Base-by-base conservation (phyloP, 228 moss, liverwort and hornwort genomes). In the Sphagnum magellanicum region DNA sequence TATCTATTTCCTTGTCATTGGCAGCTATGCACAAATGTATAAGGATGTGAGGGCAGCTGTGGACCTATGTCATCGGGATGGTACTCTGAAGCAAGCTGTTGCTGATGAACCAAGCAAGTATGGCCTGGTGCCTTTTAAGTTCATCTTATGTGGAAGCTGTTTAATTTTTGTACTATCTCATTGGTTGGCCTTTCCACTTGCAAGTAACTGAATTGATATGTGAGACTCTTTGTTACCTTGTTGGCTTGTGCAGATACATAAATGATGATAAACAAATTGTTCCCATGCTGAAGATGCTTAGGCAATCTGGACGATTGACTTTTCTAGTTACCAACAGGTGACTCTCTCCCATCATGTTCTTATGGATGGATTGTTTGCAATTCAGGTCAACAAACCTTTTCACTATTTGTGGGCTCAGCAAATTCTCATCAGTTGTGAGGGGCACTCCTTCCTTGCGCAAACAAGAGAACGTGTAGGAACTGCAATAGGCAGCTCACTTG, bases 281-380 rank as follows among this genome's bases (percentile, higher is more conserved):
- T 74, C 91, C 95, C 63, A 91, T 96, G 95, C 75, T 96, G 77
- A 88, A 89, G 74, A 96, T 96, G 92, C 86, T 92, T 55, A 87
- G 83, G 65, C 89, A 89, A 67, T 92, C 92, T 74, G 92, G 95
- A 53, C 91, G 92, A 48, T 80, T 91, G 79, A 96, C 84, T 4
- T 96, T 96, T 72, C 83, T 96, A 65, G 95, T 92, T 48, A 96
- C 95, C 57, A 96, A 96, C 73, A 96, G 95, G 95, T 95, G 67
- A 13, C 65, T 69, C 61, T 65, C 64, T 59, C 10, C 16, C 51
- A 50, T 14, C 60, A 50, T 70, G 69, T 58, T 9, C 32, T 58
- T 16, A 4, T 47, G 49, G 32, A 12, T 17, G 4, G 8, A 50
- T 53, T 49, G 51, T 47, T 70, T 12, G 48, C 32, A 32, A 32